Percentiles rank a stretch among this genome's conserved stretches.
phyloP scores from a whole-genome alignment of 1,284 basidiomycete species.

The Leccinum ambiguum region DNA sequence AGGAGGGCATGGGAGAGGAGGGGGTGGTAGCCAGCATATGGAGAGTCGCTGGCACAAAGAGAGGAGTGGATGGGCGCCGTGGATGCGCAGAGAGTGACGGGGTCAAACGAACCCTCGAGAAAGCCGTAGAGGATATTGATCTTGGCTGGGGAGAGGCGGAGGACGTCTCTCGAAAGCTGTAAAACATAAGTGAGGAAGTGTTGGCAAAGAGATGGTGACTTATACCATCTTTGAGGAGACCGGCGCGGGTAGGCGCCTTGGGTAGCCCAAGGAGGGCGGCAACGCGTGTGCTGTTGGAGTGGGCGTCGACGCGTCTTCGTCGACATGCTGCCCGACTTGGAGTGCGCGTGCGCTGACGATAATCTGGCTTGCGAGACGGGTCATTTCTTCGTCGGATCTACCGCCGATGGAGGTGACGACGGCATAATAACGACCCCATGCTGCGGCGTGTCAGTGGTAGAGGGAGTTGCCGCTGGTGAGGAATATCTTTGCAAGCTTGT shows the following conservation, averaged over 20 bases:
- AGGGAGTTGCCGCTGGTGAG: too few species aligned
- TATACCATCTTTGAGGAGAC: conserved; percentile 78
- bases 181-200: not conserved
- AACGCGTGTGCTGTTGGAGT: conserved; percentile 53
- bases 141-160: conserved; percentile 62
- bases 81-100: conserved; percentile 77
- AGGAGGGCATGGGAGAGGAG: too few species aligned
- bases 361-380: too few species aligned
- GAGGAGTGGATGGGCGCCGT: conserved; percentile 23
- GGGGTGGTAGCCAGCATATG: too few species aligned
- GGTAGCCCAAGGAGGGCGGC: conserved; percentile 52
- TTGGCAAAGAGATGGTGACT: conserved; percentile 25
- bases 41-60: too few species aligned
- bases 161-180: conserved; percentile 80
- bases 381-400: too few species aligned
- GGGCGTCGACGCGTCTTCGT: conserved; percentile 64
- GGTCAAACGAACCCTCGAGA: conserved; percentile 50
- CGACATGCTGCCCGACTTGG: conserved; percentile 63
- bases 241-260: conserved; percentile 84
- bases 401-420: too few species aligned
- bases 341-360: too few species aligned
- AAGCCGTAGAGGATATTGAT: too few species aligned
- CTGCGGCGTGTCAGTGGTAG: too few species aligned
- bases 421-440: too few species aligned
- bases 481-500: too few species aligned